phyloP scores from a whole-genome alignment of 2,329 filamentous ascomycete genomes.

The Calonectria multiphialidica region DNA sequence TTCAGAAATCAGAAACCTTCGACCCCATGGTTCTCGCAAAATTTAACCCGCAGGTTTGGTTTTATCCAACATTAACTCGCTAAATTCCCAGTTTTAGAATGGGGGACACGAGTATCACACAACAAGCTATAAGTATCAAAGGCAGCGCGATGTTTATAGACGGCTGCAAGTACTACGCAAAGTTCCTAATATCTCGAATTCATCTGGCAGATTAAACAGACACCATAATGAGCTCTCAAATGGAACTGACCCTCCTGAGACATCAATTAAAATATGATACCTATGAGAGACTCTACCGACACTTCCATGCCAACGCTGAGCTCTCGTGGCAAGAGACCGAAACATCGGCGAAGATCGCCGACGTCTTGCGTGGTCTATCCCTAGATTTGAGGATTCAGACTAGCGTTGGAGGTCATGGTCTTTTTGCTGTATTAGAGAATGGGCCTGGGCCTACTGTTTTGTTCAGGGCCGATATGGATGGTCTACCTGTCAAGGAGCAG shows the following conservation, averaged over 20 bases:
- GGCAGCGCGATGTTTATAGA: no score
- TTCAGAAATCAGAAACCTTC: no score
- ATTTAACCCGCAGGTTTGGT: no score
- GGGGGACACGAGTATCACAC: no score
- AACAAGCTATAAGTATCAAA: no score
- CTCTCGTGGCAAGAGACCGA: slow-evolving; percentile 67
- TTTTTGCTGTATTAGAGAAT: slow-evolving; percentile 68
- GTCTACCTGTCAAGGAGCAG: slow-evolving; percentile 67
- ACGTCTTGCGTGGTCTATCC: slow-evolving; percentile 48
- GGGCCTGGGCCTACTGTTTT: slow-evolving; percentile 67
- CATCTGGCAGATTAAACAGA: not conserved
- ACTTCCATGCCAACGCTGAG: slow-evolving; percentile 70
- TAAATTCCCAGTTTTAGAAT: no score
- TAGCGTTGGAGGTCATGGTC: slow-evolving; percentile 68
- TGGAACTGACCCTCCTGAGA: not conserved
- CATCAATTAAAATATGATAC: not conserved
- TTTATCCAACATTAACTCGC: no score
- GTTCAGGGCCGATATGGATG: slow-evolving; percentile 73
- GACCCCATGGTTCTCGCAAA: no score
- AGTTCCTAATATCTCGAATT: no score
- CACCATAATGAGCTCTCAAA: not conserved
- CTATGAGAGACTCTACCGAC: slow-evolving; percentile 57
- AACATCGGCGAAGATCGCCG: slow-evolving; percentile 61
- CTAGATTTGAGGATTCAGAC: slow-evolving; percentile 53
- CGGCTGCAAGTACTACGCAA: no score